Evolutionary conservation across 2,329 filamentous ascomycete species (phyloP).

Genomic region (Apiospora sp.): DNA sequence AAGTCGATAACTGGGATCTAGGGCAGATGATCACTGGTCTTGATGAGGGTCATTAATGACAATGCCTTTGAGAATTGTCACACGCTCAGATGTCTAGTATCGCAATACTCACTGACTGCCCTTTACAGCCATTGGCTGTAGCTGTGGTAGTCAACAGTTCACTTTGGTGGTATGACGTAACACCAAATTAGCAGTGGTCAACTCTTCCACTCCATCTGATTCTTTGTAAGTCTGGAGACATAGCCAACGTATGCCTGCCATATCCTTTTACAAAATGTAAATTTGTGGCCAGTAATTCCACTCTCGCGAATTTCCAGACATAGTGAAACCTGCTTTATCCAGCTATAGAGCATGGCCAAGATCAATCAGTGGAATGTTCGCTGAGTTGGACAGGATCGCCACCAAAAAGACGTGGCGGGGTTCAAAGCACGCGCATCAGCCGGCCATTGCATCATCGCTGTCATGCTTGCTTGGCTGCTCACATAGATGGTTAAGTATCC

Average conservation of each 20-base stretch:
- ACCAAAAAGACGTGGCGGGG: slow-evolving; percentile 12
- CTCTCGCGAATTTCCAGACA: neutral
- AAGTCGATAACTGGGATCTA: neutral
- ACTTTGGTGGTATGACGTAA: neutral
- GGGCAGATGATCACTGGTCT: neutral
- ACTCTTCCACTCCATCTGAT: neutral
- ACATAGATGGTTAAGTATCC: neutral
- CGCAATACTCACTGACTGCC: too few species aligned
- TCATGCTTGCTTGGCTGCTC: neutral
- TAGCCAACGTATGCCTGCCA: neutral
- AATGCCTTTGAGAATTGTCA: neutral
- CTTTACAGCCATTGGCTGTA: neutral
- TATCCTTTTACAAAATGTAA: neutral
- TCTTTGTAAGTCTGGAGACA: neutral
- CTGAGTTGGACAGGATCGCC: neutral
- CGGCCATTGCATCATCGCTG: slow-evolving; percentile 5
- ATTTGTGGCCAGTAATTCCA: neutral
- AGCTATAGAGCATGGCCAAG: neutral
- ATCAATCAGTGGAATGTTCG: neutral
- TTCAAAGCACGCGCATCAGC: neutral
- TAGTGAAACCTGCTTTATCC: neutral
- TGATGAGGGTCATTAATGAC: neutral
- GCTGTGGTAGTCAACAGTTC: neutral
- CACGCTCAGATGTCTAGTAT: neutral
- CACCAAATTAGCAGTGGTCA: neutral